phyloP scores from a whole-genome alignment of 1,284 basidiomycete genomes.

The Cutaneotrichosporon dermatis region DNA sequence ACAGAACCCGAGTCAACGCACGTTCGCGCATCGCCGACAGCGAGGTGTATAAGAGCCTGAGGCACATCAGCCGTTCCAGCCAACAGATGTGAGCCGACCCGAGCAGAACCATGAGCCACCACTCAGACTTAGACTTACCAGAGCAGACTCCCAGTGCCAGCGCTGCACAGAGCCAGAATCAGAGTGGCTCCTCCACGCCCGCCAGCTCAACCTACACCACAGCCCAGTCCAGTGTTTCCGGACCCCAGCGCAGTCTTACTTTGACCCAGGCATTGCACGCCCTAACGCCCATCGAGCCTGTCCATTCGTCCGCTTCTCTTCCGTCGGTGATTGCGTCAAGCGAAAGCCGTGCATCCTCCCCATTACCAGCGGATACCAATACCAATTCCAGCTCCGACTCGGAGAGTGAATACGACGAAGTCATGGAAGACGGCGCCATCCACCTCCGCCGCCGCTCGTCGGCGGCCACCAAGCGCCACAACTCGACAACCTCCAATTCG shows the following conservation, averaged over 20 bases:
- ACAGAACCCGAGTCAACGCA: too few species aligned
- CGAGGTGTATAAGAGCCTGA: too few species aligned
- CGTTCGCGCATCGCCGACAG: too few species aligned
- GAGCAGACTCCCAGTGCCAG: too few species aligned
- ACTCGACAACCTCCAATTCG: neutral
- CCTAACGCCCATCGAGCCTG: neutral
- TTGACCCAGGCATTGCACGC: neutral
- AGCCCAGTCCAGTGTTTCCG: neutral
- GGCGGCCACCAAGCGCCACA: neutral
- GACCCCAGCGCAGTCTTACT: neutral
- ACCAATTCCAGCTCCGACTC: neutral
- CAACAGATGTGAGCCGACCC: too few species aligned
- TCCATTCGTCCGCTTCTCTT: neutral
- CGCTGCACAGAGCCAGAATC: too few species aligned
- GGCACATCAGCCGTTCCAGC: too few species aligned
- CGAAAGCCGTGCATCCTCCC: neutral
- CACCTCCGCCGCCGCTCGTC: constrained; percentile 4
- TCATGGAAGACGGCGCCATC: constrained; percentile 2
- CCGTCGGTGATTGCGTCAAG: neutral
- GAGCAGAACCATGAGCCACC: too few species aligned
- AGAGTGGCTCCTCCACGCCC: neutral
- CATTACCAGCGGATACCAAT: neutral
- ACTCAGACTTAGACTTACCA: too few species aligned
- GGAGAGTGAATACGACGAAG: neutral
- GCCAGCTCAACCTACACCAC: neutral